Base-by-base conservation (phyloP, 768 basidiomycete species). In the Infundibulicybe gibba region DNA sequence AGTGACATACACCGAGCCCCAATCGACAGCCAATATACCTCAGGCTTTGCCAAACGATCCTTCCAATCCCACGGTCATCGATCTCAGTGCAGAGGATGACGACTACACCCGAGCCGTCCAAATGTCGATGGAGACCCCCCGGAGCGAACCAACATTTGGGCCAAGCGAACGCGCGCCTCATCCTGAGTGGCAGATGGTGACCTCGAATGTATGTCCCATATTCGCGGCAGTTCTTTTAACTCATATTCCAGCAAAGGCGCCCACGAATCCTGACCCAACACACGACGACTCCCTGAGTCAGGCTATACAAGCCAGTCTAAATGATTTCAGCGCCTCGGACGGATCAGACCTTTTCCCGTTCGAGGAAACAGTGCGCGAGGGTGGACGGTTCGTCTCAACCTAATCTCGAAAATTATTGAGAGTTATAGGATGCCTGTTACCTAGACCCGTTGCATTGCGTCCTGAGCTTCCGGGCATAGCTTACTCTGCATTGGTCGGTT, bases 381-480 rank as follows among this genome's bases (percentile, higher is more conserved):
- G 75, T 49, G 75, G 77, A 44, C 71, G 81, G 86, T 85, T 33
- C 45, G 79, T 61, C 6, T n/a, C 16, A 16, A 42, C 42, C 15
- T 17, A 12, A 16, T 40, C 33, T 33, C 20, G 3, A 32, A 44
- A n/a, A 14, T 33, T 42, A 13, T 38, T 19, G 10, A 10, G n/a
- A 3, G 6, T 19, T 38, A 38, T 10, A 38, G 25, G 4, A 38
- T 37, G 40, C 31, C 21, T 44, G 44, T 21, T 45, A 2, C 45
- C 6, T 37, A 90, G 87, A n/a, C 88, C 88, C 11, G 74, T 90
- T 30, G 83, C 83, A 6, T 54, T 90, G 16, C 84, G 87, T 17
- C 76, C 85, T 1, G 75, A 79, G 15, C 54, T 61, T 16, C 62
- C 79, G 1, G 65, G 68, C 1, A 64, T 78, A 20, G 74, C 75